These are phyloP conservation scores for Rubroboletus satanas DNA, from an alignment of 768 basidiomycete species.

Conservation along the genomic window DNA sequence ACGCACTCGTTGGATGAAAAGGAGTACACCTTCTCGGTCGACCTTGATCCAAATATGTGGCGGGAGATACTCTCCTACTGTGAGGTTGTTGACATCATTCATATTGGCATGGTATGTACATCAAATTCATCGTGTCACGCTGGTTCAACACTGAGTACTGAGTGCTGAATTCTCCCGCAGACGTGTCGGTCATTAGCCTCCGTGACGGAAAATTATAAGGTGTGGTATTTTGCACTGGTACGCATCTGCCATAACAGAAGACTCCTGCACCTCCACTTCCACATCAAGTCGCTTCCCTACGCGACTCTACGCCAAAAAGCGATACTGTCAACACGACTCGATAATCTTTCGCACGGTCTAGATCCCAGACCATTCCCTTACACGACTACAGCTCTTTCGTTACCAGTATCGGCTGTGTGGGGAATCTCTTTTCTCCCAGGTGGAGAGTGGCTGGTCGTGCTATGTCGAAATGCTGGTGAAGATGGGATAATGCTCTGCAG, in stretches of 20 bases:
- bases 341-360: not conserved
- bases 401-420: not conserved
- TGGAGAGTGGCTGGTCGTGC: constrained; percentile 8
- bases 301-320: constrained; percentile 2
- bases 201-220: not conserved
- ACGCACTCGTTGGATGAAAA: not conserved
- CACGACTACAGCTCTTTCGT: not conserved
- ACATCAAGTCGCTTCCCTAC: not conserved
- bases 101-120: constrained; percentile 5
- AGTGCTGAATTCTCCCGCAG: not conserved
- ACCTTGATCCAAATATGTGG: constrained; percentile 3
- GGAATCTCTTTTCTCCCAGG: constrained; percentile 9
- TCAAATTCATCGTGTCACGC: not conserved
- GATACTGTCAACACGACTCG: constrained; percentile 2
- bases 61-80: constrained; percentile 9
- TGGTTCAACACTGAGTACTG: not conserved
- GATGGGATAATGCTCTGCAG: constrained; percentile 8
- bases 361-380: not conserved
- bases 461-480: not conserved
- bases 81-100: constrained; percentile 11
- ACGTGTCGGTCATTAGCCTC: constrained; percentile 4
- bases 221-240: constrained; percentile 5
- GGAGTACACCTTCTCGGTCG: not conserved
- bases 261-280: constrained; percentile 1
- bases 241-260: constrained; percentile 3